These are phyloP conservation scores for Ustilago xerochloae DNA, from an alignment of 1,284 basidiomycete genomes.

Conservation along the genomic window DNA sequence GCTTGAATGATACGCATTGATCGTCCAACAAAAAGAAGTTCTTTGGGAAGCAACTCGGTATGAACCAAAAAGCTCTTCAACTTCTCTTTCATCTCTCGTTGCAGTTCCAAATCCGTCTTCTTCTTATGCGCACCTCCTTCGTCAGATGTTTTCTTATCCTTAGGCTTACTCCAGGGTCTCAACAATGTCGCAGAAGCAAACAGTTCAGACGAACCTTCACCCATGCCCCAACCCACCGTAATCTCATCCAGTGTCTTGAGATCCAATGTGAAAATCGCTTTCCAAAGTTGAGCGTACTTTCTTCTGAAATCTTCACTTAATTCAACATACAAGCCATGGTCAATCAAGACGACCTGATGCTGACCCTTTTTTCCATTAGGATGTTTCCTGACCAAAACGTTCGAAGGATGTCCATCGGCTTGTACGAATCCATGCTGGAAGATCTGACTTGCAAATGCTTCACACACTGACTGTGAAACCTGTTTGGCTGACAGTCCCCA, in stretches of 20 bases:
- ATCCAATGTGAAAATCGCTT: conserved; percentile 58
- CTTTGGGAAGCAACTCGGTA: conserved; percentile 62
- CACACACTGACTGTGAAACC: conserved; percentile 54
- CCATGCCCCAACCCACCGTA: conserved; percentile 59
- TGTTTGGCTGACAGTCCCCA: conserved; percentile 54
- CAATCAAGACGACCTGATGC: conserved; percentile 62
- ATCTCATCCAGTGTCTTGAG: conserved; percentile 54
- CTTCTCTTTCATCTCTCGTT: conserved; percentile 55
- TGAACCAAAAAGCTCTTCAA: conserved; percentile 58
- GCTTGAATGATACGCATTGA: conserved; percentile 63
- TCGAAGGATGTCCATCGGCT: conserved; percentile 59
- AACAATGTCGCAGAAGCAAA: conserved; percentile 60
- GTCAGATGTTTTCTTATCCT: conserved; percentile 27
- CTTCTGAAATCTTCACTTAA: conserved; percentile 54
- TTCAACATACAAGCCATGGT: conserved; percentile 61
- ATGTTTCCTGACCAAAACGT: conserved; percentile 58
- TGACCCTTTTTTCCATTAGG: conserved; percentile 52
- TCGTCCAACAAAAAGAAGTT: conserved; percentile 60
- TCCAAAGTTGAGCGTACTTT: conserved; percentile 62
- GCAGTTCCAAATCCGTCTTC: conserved; percentile 49
- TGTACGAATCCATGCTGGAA: conserved; percentile 64
- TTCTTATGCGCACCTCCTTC: conserved; percentile 17
- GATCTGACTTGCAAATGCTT: conserved; percentile 61
- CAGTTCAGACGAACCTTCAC: conserved; percentile 53
- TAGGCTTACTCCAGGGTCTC: conserved; percentile 57